A percentile compares a stretch with the other conserved stretches of the same genome.
These are phyloP conservation scores for Coprinopsis sp. DNA, from an alignment of 768 basidiomycete species.

Conservation along the genomic window DNA sequence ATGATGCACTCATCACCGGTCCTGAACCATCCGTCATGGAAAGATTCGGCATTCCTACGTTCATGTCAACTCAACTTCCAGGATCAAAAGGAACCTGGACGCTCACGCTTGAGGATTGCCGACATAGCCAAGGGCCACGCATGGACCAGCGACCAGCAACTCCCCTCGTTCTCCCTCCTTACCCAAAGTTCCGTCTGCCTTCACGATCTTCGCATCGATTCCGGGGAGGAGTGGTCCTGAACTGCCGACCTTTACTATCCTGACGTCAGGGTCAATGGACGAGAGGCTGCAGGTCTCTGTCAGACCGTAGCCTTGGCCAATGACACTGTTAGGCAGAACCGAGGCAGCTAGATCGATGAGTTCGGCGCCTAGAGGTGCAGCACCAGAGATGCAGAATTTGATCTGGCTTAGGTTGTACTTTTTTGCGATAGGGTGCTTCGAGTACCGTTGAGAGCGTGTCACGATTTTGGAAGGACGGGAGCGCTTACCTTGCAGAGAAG, in stretches of 20 bases:
- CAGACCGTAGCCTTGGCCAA: constrained; percentile 66
- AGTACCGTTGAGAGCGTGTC: not conserved
- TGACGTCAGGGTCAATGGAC: constrained; percentile 39
- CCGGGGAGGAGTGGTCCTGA: constrained; percentile 59
- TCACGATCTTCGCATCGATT: constrained; percentile 51
- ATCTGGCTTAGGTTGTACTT: constrained; percentile 48
- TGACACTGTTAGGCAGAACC: constrained; percentile 50
- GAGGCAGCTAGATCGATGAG: constrained; percentile 40
- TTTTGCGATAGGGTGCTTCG: constrained; percentile 46
- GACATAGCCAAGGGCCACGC: constrained; percentile 54
- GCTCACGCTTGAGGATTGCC: constrained; percentile 59
- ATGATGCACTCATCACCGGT: constrained; percentile 75
- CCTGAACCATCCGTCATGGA: constrained; percentile 59
- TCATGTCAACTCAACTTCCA: not conserved
- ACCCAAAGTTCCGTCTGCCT: constrained; percentile 52
- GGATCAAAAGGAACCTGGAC: not conserved
- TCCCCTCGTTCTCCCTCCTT: constrained; percentile 59
- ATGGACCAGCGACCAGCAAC: constrained; percentile 54
- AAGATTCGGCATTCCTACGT: constrained; percentile 58
- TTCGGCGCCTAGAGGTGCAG: constrained; percentile 59
- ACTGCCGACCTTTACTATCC: constrained; percentile 47
- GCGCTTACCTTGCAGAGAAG: constrained; percentile 58
- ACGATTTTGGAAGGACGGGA: not conserved
- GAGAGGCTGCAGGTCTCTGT: constrained; percentile 59
- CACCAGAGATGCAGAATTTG: constrained; percentile 52